Conservation (phyloP, 164 flowering plant genomes). For the Umbellularia californica region DNA sequence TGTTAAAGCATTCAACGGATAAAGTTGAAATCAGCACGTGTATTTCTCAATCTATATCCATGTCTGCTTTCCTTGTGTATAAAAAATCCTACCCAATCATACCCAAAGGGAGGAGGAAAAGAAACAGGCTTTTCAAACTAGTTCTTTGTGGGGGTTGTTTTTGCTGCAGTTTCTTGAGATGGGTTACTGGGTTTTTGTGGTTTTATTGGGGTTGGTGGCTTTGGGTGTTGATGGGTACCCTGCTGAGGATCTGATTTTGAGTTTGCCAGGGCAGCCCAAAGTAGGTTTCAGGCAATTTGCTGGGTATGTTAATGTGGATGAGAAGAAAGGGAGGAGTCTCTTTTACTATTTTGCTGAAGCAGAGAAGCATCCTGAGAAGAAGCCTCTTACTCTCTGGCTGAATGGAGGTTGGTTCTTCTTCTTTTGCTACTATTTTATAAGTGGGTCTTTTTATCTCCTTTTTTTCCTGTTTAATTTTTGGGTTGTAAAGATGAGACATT, state of each 20-base stretch:
- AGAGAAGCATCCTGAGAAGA: conserved; percentile 46
- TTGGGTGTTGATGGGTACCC: conserved; percentile 50
- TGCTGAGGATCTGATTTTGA: conserved; percentile 64
- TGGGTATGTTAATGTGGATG: conserved; percentile 84
- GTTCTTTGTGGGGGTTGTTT: neutral
- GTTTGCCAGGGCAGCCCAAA: conserved; percentile 79
- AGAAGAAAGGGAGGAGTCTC: conserved; percentile 73
- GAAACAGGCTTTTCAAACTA: neutral
- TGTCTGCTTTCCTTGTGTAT: neutral
- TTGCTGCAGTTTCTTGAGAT: conserved; percentile 2
- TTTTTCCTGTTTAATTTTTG: neutral
- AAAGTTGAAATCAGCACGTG: neutral
- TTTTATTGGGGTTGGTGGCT: conserved; percentile 19
- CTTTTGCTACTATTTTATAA: neutral
- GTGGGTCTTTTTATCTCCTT: neutral
- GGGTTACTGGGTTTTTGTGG: conserved; percentile 20
- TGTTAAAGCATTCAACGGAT: too few relatives aligned
- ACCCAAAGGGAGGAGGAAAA: neutral
- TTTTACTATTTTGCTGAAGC: conserved; percentile 95
- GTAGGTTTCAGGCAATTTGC: conserved; percentile 83
- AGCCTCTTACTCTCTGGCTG: conserved; percentile 89
- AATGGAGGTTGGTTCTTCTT: conserved; percentile 72
- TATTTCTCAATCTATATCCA: neutral
- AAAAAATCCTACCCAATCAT: neutral
- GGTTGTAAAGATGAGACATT: neutral